These are phyloP conservation scores for Monosporascus sp. DNA, from an alignment of 2,329 filamentous ascomycete genomes.

Conservation along the genomic window DNA sequence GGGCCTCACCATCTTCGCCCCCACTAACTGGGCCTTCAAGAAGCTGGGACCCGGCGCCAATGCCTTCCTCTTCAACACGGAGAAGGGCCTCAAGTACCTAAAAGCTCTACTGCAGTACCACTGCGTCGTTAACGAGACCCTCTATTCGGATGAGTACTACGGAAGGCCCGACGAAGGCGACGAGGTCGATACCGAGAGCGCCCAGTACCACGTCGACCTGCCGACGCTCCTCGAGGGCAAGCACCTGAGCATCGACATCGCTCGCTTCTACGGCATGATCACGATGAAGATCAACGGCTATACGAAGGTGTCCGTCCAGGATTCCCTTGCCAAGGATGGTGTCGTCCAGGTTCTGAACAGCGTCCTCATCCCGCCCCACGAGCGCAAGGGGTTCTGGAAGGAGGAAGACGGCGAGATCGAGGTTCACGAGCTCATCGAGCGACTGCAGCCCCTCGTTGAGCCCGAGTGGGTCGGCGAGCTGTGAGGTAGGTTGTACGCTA, in stretches of 20 bases:
- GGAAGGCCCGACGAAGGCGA: slow-evolving; percentile 30
- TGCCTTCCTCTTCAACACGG: slow-evolving; percentile 77
- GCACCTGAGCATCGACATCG: slow-evolving; percentile 66
- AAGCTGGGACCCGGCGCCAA: slow-evolving; percentile 68
- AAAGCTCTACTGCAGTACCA: slow-evolving; percentile 53
- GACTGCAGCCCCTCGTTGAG: slow-evolving; percentile 33
- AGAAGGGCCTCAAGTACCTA: slow-evolving; percentile 68
- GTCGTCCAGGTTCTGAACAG: slow-evolving; percentile 72
- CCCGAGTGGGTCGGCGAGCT: slow-evolving; percentile 17
- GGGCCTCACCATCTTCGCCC: slow-evolving; percentile 77
- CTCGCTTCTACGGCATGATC: slow-evolving; percentile 61
- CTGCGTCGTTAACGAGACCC: slow-evolving; percentile 27
- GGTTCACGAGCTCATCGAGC: slow-evolving; percentile 15
- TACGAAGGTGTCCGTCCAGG: slow-evolving; percentile 58
- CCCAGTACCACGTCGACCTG: slow-evolving; percentile 63
- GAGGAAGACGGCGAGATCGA: slow-evolving; percentile 44
- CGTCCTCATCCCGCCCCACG: slow-evolving; percentile 72
- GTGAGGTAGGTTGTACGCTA: slow-evolving; percentile 1
- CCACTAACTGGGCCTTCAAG: slow-evolving; percentile 74
- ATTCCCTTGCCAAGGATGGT: slow-evolving; percentile 71
- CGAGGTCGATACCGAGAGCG: slow-evolving; percentile 26
- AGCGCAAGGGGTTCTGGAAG: slow-evolving; percentile 29
- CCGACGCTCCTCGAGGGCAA: slow-evolving; percentile 65
- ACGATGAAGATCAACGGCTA: slow-evolving; percentile 73
- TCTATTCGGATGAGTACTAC: slow-evolving; percentile 79